Base-by-base conservation (phyloP, 225 moss, liverwort and hornwort species). In the Physcomitrellopsis africana region DNA sequence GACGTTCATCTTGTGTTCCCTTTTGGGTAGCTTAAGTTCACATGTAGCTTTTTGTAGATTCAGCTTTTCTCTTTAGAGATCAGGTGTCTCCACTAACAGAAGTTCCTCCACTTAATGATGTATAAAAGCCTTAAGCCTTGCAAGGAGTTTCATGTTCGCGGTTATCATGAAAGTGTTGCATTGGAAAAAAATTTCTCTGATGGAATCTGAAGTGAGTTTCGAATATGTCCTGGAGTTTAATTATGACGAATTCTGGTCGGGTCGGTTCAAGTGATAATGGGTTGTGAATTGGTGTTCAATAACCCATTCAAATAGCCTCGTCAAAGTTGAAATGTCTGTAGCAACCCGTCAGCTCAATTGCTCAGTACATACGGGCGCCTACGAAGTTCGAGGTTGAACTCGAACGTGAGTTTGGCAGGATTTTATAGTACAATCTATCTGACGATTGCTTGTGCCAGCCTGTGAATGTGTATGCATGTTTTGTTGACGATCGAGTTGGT, bases 401-500 rank as follows among this genome's bases (percentile, higher is more conserved):
- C 68, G 51, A 23, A 73, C 16, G 13, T 55, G 63, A 63, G 45
- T 47, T 63, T 65, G 53, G 41, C 52, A 52, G 44, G 16, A 46
- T 20, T 18, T 70, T 67, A 53, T 1, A 10, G 75, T 19, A 65
- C 14, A 63, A n/a, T 43, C 56, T 8, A 13, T 19, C 37, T 52
- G 77, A 52, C 32, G 51, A 32, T 15, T 61, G 5, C 23, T 53
- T 42, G 61, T 62, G 70, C 32, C 22, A 13, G n/a, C 22, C n/a
- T 57, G 27, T 63, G 49, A 11, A 76, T 58, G 66, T 27, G 52
- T 65, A 48, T 58, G 58, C 44, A 69, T 65, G 51, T 10, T 64
- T 22, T 22, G 53, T 20, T 77, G 46, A 47, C 54, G 56, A 72
- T 72, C 47, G 61, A 58, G 32, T 32, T 75, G 29, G 27, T 65